Conservation (phyloP, 2,329 filamentous ascomycete genomes). For the Aureobasidium leucospermi region DNA sequence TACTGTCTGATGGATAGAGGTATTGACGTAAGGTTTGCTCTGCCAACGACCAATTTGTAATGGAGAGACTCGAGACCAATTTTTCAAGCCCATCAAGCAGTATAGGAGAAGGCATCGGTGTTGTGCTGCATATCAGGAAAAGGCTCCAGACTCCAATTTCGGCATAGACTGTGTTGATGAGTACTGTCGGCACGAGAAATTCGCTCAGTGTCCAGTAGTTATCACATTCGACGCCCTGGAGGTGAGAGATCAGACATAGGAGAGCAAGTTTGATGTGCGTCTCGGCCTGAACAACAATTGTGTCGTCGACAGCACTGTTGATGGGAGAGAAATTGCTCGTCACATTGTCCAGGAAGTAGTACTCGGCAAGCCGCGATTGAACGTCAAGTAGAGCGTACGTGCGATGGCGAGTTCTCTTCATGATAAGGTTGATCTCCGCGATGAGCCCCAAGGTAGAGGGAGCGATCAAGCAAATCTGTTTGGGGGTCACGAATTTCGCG, state of each 20-base stretch:
- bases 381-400: not conserved
- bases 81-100: not conserved
- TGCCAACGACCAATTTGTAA: not conserved
- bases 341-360: constrained; percentile 13
- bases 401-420: not conserved
- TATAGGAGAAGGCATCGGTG: not conserved
- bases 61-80: not conserved
- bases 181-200: constrained; percentile 13
- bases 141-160: constrained; percentile 19
- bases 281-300: constrained; percentile 15
- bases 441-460: not conserved
- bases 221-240: constrained; percentile 7
- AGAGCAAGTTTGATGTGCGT: constrained; percentile 17
- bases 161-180: constrained; percentile 18
- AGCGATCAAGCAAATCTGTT: not conserved
- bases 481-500: not conserved
- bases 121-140: constrained; percentile 15
- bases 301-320: constrained; percentile 17
- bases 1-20: not conserved
- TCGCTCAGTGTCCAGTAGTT: constrained; percentile 14
- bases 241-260: constrained; percentile 16
- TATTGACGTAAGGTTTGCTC: not conserved
- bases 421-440: not conserved
- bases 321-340: constrained; percentile 16
- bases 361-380: constrained; percentile 5